Conservation (phyloP, 345 rosid genomes). For the Streptanthus diversifolius region DNA sequence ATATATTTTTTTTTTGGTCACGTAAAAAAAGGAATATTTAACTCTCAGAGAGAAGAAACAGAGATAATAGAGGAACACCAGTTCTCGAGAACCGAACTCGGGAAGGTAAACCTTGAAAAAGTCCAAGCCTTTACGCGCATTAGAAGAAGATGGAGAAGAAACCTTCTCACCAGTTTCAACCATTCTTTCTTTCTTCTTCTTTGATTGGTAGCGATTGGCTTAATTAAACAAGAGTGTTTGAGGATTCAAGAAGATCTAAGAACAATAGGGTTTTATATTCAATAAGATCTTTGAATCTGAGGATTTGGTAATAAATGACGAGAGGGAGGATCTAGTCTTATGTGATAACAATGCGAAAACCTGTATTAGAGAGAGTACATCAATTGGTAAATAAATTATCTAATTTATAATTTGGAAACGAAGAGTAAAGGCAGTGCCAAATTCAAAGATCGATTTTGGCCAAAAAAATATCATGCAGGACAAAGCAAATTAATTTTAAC, state of each 20-base stretch:
- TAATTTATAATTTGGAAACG: background rate
- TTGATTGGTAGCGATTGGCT: background rate
- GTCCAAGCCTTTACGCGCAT: conserved; percentile 3
- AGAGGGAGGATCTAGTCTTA: background rate
- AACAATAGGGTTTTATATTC: background rate
- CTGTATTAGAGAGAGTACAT: background rate
- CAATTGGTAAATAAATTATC: background rate
- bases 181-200: conserved; percentile 13
- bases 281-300: background rate
- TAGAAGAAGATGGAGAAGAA: background rate
- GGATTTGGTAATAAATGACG: background rate
- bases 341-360: background rate
- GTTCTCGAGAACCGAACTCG: conserved; percentile 16
- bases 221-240: background rate
- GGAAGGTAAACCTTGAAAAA: conserved; percentile 37
- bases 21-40: background rate
- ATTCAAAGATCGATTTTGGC: too few species aligned
- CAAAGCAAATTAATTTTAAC: too few species aligned
- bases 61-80: conserved; percentile 7
- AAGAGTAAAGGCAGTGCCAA: too few species aligned
- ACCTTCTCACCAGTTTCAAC: background rate
- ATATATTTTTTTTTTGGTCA: too few species aligned
- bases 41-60: background rate
- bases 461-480: too few species aligned
- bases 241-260: background rate